A percentile compares a stretch with the other conserved stretches of the same genome.
These are phyloP conservation scores for Craspedostauros australis DNA, from an alignment of 108 stramenopile genomes.

Conservation along the genomic window DNA sequence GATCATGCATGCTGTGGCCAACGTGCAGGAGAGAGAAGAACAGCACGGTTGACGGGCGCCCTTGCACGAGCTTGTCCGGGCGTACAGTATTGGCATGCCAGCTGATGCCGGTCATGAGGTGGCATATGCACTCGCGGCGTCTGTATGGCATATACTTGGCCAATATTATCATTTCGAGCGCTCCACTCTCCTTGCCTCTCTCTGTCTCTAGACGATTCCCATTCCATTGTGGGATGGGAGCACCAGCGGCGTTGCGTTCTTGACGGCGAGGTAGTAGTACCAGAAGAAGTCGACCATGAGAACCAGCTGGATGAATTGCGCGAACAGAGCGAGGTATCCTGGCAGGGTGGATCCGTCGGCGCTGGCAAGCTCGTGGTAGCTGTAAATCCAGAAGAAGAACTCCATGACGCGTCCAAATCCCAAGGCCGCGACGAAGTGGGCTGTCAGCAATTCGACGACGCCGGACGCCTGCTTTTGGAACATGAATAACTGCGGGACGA, in stretches of 20 bases:
- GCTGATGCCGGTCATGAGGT: too few species aligned
- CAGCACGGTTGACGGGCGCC: too few species aligned
- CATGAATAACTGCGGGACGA: constrained; percentile 97
- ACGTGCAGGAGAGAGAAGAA: too few species aligned
- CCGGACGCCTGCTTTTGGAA: constrained; percentile 91
- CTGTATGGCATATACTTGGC: too few species aligned
- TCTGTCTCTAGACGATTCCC: constrained; percentile 64
- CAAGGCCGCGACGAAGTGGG: constrained; percentile 91
- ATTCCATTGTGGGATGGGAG: constrained; percentile 75
- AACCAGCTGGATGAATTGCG: constrained; percentile 94
- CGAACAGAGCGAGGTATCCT: constrained; percentile 93
- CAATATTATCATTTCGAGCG: too few species aligned
- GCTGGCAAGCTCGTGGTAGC: constrained; percentile 95
- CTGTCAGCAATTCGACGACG: constrained; percentile 80
- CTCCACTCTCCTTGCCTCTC: not conserved
- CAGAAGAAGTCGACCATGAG: constrained; percentile 98
- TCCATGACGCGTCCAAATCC: constrained; percentile 94
- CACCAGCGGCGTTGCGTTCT: constrained; percentile 84
- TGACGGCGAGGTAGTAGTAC: constrained; percentile 92
- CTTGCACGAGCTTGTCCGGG: too few species aligned
- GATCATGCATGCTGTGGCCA: too few species aligned
- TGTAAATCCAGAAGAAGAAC: constrained; percentile 96
- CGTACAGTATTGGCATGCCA: too few species aligned
- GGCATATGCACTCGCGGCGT: too few species aligned
- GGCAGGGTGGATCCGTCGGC: constrained; percentile 79